Conservation (phyloP, 768 basidiomycete genomes). For the Rhodotorula kratochvilovae region DNA sequence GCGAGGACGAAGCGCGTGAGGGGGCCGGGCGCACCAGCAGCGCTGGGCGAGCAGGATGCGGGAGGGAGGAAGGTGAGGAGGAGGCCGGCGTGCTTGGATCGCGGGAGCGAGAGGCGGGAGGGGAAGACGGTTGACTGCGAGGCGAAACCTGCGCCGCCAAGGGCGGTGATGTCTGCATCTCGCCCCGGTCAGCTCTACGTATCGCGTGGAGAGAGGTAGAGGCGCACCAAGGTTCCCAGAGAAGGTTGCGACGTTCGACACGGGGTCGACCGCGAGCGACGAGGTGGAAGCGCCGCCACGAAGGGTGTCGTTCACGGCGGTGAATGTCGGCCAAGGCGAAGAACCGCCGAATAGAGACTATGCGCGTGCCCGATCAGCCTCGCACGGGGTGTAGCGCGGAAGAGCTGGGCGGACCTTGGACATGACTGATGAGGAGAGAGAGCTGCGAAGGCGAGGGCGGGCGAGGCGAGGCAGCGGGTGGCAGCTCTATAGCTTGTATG, state of each 20-base stretch:
- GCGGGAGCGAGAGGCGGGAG: slow-evolving; percentile 12
- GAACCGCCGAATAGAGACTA: slow-evolving; percentile 2
- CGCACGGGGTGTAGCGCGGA: neutral
- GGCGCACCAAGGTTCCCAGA: slow-evolving; percentile 2
- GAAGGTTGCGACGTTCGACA: slow-evolving; percentile 7
- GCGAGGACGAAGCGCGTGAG: slow-evolving; percentile 20
- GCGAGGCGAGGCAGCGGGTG: neutral
- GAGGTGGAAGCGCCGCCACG: slow-evolving; percentile 20
- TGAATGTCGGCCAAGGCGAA: slow-evolving; percentile 17
- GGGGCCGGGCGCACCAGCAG: neutral
- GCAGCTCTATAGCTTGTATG: neutral
- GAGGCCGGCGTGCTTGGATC: neutral
- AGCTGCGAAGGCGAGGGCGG: too few species aligned
- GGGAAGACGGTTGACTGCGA: slow-evolving; percentile 32
- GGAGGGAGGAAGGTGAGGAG: slow-evolving; percentile 10
- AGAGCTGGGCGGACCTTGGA: neutral
- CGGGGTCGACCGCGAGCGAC: neutral
- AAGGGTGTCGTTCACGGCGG: slow-evolving; percentile 24
- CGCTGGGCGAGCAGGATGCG: neutral
- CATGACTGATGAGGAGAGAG: neutral
- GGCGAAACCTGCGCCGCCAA: slow-evolving; percentile 44
- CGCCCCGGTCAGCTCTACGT: neutral
- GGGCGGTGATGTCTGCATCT: slow-evolving; percentile 36
- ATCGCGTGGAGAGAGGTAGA: too few species aligned
- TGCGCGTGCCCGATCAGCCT: too few species aligned